Evolutionary conservation across 352 stramenopile species (phyloP).

Genomic region (Pythium plurisporium): DNA sequence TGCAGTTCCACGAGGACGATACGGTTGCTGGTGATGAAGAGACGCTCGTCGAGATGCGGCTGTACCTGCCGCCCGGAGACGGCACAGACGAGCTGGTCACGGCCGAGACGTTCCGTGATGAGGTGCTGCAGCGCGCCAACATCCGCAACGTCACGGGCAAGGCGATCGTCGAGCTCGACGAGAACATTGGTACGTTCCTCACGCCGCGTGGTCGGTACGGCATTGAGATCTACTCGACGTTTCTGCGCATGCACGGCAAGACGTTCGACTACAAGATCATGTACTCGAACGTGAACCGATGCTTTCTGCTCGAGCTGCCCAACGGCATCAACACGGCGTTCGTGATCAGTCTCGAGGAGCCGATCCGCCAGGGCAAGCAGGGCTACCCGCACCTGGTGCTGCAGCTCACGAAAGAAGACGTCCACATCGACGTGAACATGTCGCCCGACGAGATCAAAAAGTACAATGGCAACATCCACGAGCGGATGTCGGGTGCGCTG

Average conservation of each 20-base stretch:
- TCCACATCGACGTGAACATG: constrained; percentile 92
- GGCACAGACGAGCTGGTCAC: constrained; percentile 50
- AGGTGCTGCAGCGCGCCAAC: constrained; percentile 81
- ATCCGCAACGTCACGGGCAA: constrained; percentile 93
- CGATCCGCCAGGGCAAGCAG: constrained; percentile 98
- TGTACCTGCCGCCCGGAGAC: constrained; percentile 91
- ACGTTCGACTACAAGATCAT: constrained; percentile 99
- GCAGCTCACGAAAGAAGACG: constrained; percentile 88
- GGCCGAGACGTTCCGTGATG: constrained; percentile 75
- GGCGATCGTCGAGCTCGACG: constrained; percentile 96
- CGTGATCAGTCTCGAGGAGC: constrained; percentile 98
- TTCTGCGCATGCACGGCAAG: constrained; percentile 96
- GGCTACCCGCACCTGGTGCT: constrained; percentile 98
- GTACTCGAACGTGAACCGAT: constrained; percentile 98
- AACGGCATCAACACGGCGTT: constrained; percentile 97
- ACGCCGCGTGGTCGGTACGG: constrained; percentile 97
- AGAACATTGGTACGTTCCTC: constrained; percentile 97
- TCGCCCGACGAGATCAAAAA: constrained; percentile 97
- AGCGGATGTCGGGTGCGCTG: constrained; percentile 93
- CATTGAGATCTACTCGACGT: constrained; percentile 97
- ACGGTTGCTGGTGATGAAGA: constrained; percentile 93
- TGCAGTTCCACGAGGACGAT: constrained; percentile 99
- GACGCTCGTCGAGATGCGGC: constrained; percentile 93
- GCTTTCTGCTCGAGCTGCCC: constrained; percentile 96
- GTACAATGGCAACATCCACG: constrained; percentile 96